Percentiles rank a stretch among this genome's conserved stretches.
Evolutionary conservation across 257 asterid genomes (phyloP).

Genomic region (Mitragyna speciosa): DNA sequence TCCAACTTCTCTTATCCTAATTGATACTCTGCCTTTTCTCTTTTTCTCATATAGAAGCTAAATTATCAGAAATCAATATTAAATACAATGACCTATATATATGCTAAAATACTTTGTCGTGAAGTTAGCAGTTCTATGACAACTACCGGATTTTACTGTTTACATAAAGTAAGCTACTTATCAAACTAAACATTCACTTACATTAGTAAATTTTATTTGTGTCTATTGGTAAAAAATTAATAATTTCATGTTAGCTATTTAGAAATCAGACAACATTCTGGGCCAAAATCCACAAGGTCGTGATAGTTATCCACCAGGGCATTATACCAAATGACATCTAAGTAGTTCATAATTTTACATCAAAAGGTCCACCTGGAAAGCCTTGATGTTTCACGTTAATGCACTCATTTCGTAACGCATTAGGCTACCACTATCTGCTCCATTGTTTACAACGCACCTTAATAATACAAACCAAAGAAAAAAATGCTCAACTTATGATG

Average conservation of each 20-base stretch:
- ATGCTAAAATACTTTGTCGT: too few relatives aligned
- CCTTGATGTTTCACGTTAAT: constrained; percentile 33
- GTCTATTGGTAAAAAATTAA: neutral
- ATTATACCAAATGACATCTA: neutral
- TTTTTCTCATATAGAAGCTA: too few relatives aligned
- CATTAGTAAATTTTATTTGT: neutral
- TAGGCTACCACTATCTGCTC: constrained; percentile 27
- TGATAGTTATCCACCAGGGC: neutral
- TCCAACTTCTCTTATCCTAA: neutral
- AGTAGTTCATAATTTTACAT: neutral
- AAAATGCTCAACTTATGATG: constrained; percentile 35
- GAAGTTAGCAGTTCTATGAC: too few relatives aligned
- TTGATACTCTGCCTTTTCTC: neutral
- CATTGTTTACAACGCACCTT: constrained; percentile 4
- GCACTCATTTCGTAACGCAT: constrained; percentile 38
- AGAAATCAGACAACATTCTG: neutral
- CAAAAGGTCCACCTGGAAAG: constrained; percentile 20
- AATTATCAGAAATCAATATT: too few relatives aligned
- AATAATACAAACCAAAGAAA: constrained; percentile 16
- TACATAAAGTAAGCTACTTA: neutral
- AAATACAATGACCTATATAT: too few relatives aligned
- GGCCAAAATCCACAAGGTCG: neutral
- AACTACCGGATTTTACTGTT: too few relatives aligned
- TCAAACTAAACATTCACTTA: neutral
- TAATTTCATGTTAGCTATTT: neutral